phyloP scores from a whole-genome alignment of 371 early-diverging fungal species.

The Haplosporangium sp. region DNA sequence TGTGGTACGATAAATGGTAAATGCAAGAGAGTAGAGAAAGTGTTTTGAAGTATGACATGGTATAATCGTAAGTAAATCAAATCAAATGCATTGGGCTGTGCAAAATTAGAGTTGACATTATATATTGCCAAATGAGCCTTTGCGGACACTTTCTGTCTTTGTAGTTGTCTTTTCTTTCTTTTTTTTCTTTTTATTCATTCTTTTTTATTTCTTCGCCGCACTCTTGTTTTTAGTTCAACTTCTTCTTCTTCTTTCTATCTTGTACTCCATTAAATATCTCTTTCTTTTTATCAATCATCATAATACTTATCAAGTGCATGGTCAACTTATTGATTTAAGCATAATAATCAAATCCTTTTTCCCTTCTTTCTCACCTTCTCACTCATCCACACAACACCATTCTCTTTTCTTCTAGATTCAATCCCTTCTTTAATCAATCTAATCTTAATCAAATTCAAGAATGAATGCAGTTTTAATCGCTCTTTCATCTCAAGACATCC shows the following conservation, averaged over 20 bases:
- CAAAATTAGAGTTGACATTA: neutral
- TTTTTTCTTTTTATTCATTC: neutral
- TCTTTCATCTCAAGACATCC: constrained; percentile 45
- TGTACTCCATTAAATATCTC: neutral
- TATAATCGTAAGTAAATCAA: too few relatives aligned
- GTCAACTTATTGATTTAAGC: too few relatives aligned
- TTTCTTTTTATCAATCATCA: too few relatives aligned
- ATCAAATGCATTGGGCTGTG: constrained; percentile 17
- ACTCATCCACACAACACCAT: neutral
- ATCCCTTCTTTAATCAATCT: too few relatives aligned
- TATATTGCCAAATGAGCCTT: too few relatives aligned
- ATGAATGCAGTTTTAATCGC: constrained; percentile 35
- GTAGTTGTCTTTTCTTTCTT: neutral
- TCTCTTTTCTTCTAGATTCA: too few relatives aligned
- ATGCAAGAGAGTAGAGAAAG: too few relatives aligned
- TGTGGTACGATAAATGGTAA: too few relatives aligned
- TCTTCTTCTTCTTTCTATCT: neutral
- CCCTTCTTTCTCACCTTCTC: neutral
- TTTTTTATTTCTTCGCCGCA: neutral
- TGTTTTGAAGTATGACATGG: too few relatives aligned
- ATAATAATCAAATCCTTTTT: too few relatives aligned
- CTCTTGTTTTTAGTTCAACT: neutral
- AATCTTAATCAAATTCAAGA: neutral
- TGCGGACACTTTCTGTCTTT: neutral
- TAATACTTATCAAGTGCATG: too few relatives aligned